Conservation (phyloP, 2,329 filamentous ascomycete species). For the Arachnopeziza araneosa region DNA sequence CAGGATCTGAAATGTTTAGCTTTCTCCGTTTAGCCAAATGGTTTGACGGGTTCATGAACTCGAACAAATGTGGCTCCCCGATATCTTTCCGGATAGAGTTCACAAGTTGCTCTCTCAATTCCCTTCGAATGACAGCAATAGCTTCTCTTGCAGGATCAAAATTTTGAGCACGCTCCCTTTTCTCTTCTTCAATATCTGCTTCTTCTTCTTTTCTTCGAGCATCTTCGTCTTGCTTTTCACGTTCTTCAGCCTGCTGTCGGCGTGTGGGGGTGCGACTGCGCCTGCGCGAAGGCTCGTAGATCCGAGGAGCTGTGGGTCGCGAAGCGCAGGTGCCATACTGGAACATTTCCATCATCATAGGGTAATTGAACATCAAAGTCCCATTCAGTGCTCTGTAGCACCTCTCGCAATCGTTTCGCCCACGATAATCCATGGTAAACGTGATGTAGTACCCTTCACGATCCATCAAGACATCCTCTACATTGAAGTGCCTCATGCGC, state of each 20-base stretch:
- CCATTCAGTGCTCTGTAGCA: conserved; percentile 77
- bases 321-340: conserved; percentile 23
- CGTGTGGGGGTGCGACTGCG: conserved; percentile 12
- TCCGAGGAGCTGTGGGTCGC: conserved; percentile 3
- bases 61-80: conserved; percentile 72
- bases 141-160: conserved; percentile 88
- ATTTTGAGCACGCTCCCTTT: conserved; percentile 77
- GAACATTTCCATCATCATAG: conserved; percentile 84
- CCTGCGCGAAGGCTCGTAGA: not conserved
- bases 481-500: conserved; percentile 74
- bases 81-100: conserved; percentile 85
- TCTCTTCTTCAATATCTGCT: conserved; percentile 83
- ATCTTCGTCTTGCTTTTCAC: conserved; percentile 60
- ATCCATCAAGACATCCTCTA: conserved; percentile 79
- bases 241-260: conserved; percentile 36
- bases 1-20: conserved; percentile 68
- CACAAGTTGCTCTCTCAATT: conserved; percentile 81
- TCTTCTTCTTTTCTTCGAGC: conserved; percentile 68
- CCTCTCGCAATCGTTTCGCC: conserved; percentile 73
- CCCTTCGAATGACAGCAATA: conserved; percentile 68
- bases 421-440: conserved; percentile 74
- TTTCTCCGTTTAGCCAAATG: conserved; percentile 75
- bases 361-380: conserved; percentile 83
- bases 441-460: conserved; percentile 83
- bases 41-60: conserved; percentile 76